Conservation (phyloP, 1,284 basidiomycete species). For the Ustilago vetiveriae region DNA sequence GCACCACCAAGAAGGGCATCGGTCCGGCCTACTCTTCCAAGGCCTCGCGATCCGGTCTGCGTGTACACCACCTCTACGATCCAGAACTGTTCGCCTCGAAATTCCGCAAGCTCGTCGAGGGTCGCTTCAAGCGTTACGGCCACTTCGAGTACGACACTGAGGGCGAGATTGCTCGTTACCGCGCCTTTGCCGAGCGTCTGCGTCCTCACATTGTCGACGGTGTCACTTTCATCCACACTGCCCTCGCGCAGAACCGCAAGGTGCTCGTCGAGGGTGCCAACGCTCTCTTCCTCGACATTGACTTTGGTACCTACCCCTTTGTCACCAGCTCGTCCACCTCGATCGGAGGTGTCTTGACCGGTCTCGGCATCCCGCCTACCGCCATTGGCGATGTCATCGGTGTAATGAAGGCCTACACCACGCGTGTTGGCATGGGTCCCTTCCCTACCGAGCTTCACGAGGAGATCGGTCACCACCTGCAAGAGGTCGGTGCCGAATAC, state of each 20-base stretch:
- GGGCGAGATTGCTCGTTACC: conserved; percentile 89
- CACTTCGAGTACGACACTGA: conserved; percentile 99
- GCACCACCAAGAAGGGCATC: conserved; percentile 97
- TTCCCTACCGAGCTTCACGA: conserved; percentile 96
- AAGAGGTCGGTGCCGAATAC: conserved; percentile 91
- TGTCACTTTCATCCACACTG: conserved; percentile 83
- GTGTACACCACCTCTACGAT: conserved; percentile 96
- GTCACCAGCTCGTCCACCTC: conserved; percentile 93
- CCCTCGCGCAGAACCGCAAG: conserved; percentile 77
- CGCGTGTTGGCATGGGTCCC: conserved; percentile 93
- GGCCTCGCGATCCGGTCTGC: conserved; percentile 92
- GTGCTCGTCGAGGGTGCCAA: conserved; percentile 97
- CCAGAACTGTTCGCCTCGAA: conserved; percentile 84
- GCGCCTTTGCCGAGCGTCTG: conserved; percentile 85
- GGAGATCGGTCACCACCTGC: conserved; percentile 83
- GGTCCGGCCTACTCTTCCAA: conserved; percentile 98
- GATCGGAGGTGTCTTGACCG: conserved; percentile 94
- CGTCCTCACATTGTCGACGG: conserved; percentile 89
- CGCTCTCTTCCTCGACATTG: conserved; percentile 96
- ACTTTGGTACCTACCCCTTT: conserved; percentile 96
- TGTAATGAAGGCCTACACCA: conserved; percentile 97
- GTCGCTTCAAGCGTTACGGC: conserved; percentile 96
- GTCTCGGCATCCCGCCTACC: conserved; percentile 91
- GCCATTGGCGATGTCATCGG: conserved; percentile 85
- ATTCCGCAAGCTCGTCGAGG: conserved; percentile 95